These are phyloP conservation scores for Pyricularia pennisetigena DNA, from an alignment of 2,329 filamentous ascomycete species.

Conservation along the genomic window DNA sequence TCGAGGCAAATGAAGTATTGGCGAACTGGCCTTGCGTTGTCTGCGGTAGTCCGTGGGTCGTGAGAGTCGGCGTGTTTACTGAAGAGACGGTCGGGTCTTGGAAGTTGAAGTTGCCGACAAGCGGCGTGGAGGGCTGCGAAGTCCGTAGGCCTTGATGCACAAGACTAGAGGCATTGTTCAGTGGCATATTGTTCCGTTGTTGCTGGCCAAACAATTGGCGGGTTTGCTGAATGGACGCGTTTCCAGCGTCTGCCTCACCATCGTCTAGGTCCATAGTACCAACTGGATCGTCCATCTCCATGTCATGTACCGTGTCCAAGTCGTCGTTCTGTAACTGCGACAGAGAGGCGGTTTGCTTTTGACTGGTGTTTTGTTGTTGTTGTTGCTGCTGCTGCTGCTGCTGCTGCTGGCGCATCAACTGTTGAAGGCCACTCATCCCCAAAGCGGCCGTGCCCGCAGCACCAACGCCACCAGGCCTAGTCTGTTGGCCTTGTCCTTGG, in stretches of 20 bases:
- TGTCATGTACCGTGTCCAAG: constrained; percentile 81
- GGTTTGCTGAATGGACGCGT: constrained; percentile 54
- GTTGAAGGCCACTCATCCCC: constrained; percentile 23
- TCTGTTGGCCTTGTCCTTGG: constrained; percentile 10
- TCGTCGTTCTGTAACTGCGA: constrained; percentile 44
- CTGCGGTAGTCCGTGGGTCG: constrained; percentile 42
- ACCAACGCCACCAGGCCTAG: constrained; percentile 13
- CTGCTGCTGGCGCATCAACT: constrained; percentile 31
- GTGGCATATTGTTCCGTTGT: constrained; percentile 63
- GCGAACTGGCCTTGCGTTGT: constrained; percentile 34
- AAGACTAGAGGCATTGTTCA: constrained; percentile 68
- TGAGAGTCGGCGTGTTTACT: constrained; percentile 88
- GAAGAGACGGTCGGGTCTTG: constrained; percentile 96
- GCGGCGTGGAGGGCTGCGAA: constrained; percentile 79
- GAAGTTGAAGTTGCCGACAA: constrained; percentile 65
- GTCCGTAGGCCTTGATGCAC: constrained; percentile 72
- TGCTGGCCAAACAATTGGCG: constrained; percentile 56
- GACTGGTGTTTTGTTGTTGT: constrained; percentile 8
- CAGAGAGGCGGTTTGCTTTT: constrained; percentile 17
- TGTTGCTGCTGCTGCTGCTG: constrained; percentile 11
- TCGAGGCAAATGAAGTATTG: constrained; percentile 40
- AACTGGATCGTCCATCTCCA: constrained; percentile 89
- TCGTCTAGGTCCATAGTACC: constrained; percentile 56
- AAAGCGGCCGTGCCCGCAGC: constrained; percentile 11
- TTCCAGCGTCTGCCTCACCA: constrained; percentile 31